Evolutionary conservation across 2,329 filamentous ascomycete genomes (phyloP).

Genomic region (Paecilomyces sp.): DNA sequence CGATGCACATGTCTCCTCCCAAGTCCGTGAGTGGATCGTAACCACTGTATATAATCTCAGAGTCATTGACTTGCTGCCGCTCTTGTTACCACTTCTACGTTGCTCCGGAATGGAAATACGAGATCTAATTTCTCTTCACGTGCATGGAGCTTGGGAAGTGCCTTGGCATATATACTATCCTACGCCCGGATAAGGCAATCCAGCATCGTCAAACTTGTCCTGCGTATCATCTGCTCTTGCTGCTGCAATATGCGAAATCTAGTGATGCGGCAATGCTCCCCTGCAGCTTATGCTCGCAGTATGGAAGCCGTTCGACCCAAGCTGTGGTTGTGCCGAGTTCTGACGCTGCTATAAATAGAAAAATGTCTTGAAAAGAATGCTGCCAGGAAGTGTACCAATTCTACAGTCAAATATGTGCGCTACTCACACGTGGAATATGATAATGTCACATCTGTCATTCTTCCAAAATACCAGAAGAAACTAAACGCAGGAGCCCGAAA

Average conservation of each 20-base stretch:
- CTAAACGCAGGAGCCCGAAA: not conserved
- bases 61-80: not conserved
- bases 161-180: not conserved
- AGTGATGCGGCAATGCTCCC: too few relatives aligned
- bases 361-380: not conserved
- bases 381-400: not conserved
- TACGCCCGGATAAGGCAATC: not conserved
- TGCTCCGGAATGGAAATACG: not conserved
- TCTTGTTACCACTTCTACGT: not conserved
- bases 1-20: not conserved
- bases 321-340: not conserved
- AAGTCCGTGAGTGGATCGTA: not conserved
- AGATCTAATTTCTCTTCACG: not conserved
- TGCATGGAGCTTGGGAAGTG: not conserved
- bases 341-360: not conserved
- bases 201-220: not conserved
- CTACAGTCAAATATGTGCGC: not conserved
- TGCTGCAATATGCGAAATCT: not conserved
- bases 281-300: too few relatives aligned
- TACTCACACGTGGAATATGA: not conserved
- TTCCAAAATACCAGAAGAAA: not conserved
- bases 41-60: not conserved
- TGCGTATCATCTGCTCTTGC: not conserved
- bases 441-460: not conserved
- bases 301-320: not conserved